These are phyloP conservation scores for Pseudonitzschia pungens DNA, from an alignment of 108 stramenopile species.

Conservation along the genomic window DNA sequence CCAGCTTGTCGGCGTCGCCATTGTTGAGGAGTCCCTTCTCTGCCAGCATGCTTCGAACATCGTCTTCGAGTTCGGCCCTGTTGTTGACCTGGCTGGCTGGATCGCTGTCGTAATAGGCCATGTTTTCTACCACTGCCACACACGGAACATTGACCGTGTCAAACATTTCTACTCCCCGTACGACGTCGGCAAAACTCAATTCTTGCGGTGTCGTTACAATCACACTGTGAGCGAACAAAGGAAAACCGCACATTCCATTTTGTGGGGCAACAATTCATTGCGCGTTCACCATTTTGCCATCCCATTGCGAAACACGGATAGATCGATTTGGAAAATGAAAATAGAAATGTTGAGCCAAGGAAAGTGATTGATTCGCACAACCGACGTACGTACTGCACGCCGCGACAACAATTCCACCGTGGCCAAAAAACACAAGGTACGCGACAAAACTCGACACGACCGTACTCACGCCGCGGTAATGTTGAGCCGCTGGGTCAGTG, in stretches of 20 bases:
- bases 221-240: background rate
- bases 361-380: no score
- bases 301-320: no score
- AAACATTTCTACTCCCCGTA: slow-evolving; percentile 96
- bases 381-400: no score
- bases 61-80: slow-evolving; percentile 32
- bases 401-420: no score
- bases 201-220: slow-evolving; percentile 97
- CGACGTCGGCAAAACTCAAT: slow-evolving; percentile 94
- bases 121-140: slow-evolving; percentile 98
- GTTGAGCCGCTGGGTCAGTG: slow-evolving; percentile 88
- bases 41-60: slow-evolving; percentile 38
- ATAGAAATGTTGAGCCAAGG: no score
- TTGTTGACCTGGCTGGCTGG: slow-evolving; percentile 35
- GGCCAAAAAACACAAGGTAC: background rate
- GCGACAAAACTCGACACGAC: background rate
- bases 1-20: slow-evolving; percentile 25
- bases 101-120: slow-evolving; percentile 85
- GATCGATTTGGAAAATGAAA: no score
- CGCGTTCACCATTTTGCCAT: no score
- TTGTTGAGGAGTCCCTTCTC: slow-evolving; percentile 34
- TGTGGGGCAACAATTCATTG: no score
- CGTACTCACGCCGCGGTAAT: slow-evolving; percentile 76
- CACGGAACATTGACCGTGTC: slow-evolving; percentile 91
- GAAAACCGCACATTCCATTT: no score